Base-by-base conservation (phyloP, 129 eudicot species). In the Chrysanthemum lavandulifolium region DNA sequence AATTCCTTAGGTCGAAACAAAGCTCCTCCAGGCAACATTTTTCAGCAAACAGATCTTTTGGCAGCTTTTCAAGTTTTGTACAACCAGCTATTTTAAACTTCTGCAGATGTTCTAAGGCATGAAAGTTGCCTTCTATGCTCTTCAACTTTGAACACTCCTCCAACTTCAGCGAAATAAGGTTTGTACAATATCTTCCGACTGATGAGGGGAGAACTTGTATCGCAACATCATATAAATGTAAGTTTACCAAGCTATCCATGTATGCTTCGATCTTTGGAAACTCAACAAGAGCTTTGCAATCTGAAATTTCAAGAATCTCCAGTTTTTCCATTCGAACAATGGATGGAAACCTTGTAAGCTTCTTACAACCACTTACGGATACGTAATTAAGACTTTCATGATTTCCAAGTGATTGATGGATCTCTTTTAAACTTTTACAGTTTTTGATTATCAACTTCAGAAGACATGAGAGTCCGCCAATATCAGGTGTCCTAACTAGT, bases 121-220 rank as follows among this genome's bases (percentile, higher is more conserved):
- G 60, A 54, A 54, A 54, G 18, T 54, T 54, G 15, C 60, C 60
- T 54, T 54, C 60, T 11, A 54, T 54, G 16, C 60, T 54, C 60
- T n/a, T 16, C 16, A 54, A n/a, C 14, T 54, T 54, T 13, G 2
- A 1, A 54, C 60, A 54, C 14, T 1, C 55, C 12, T 9, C 7
- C 60, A 54, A 54, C 60, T 54, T 54, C 15, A 54, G 60, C 15
- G 60, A 54, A 13, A 54, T 54, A 11, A 54, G 60, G 23, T 16
- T 54, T n/a, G 23, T 54, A 54, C 60, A 54, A 54, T 54, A 14
- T 54, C 6, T 16, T 54, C 60, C 60, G 5, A 54, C 23, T 54
- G 60, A 54, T 54, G 23, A n/a, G 60, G 60, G 60, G 60, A 54
- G 18, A 54, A 54, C 60, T 54, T n/a, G 21, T 54, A 54, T 54